Conservation (phyloP, 495 filamentous ascomycete species). For the Hypomontagnella submonticulosa region DNA sequence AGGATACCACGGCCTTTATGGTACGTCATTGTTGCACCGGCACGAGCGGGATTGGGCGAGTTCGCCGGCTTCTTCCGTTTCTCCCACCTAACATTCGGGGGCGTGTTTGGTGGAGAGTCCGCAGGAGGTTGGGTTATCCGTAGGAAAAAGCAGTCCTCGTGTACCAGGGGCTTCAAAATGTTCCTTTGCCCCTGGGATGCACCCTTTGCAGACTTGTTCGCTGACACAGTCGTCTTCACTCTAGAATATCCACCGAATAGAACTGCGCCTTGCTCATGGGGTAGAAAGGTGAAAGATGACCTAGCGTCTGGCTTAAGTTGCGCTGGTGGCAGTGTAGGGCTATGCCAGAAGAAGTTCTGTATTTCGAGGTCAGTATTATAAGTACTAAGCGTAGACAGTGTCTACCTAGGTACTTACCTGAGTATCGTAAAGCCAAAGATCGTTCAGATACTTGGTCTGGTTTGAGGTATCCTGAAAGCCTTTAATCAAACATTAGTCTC, state of each 20-base stretch:
- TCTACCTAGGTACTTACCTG: constrained; percentile 36
- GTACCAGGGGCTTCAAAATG: constrained; percentile 83
- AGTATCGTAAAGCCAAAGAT: constrained; percentile 73
- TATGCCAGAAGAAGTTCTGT: constrained; percentile 79
- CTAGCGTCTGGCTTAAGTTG: constrained; percentile 88
- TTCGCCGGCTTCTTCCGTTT: constrained; percentile 92
- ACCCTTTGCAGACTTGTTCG: constrained; percentile 69
- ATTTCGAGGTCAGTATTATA: constrained; percentile 52
- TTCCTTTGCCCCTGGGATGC: constrained; percentile 68
- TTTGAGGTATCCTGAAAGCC: constrained; percentile 97
- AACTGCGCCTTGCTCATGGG: constrained; percentile 88
- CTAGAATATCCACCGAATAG: constrained; percentile 94
- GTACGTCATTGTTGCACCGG: constrained; percentile 89
- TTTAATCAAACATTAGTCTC: constrained; percentile 74
- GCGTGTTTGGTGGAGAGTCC: constrained; percentile 68
- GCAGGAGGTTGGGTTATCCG: constrained; percentile 76
- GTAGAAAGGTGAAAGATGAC: constrained; percentile 89
- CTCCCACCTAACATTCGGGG: constrained; percentile 87
- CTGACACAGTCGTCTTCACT: constrained; percentile 72
- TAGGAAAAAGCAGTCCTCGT: constrained; percentile 95
- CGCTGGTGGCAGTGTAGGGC: constrained; percentile 73
- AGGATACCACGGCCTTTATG: constrained; percentile 92
- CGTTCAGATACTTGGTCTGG: constrained; percentile 86
- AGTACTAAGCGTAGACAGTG: constrained; percentile 64
- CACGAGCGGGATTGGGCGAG: constrained; percentile 81